Evolutionary conservation across 2,329 filamentous ascomycete genomes (phyloP).

Genomic region (Stagonosporopsis chrysanthemi): DNA sequence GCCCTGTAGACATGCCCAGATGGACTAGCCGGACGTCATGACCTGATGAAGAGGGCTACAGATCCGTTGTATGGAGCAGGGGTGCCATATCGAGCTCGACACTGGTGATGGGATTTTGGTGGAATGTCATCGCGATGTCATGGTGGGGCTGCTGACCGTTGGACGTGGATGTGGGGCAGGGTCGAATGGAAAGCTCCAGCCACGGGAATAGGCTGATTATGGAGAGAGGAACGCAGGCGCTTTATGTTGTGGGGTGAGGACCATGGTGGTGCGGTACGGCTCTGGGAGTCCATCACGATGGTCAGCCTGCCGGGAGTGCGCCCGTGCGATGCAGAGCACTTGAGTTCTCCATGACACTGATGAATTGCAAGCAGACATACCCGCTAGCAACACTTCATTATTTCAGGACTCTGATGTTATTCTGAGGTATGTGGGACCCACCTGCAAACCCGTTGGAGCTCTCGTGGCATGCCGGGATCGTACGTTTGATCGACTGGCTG

Average conservation of each 20-base stretch:
- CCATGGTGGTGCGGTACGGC: constrained; percentile 24
- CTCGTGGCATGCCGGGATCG: constrained; percentile 13
- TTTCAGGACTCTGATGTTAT: constrained; percentile 4
- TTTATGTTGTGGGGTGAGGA: constrained; percentile 28
- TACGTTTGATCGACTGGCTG: not conserved
- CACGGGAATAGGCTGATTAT: not conserved
- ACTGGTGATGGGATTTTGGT: constrained; percentile 23
- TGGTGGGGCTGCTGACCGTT: constrained; percentile 30
- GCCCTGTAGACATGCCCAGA: constrained; percentile 38
- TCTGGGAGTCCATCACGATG: not conserved
- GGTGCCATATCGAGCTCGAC: constrained; percentile 25
- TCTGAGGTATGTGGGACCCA: constrained; percentile 2
- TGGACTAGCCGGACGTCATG: constrained; percentile 41
- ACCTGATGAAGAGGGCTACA: constrained; percentile 32
- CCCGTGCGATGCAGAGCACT: not conserved
- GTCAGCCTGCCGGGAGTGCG: not conserved
- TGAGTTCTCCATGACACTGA: not conserved
- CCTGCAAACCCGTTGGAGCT: not conserved
- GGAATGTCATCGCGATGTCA: constrained; percentile 41
- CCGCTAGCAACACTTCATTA: not conserved
- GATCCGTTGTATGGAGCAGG: constrained; percentile 22
- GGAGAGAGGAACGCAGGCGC: not conserved
- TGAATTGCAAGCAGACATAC: not conserved
- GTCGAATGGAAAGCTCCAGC: constrained; percentile 5
- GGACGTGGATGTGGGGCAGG: constrained; percentile 18